Base-by-base conservation (phyloP, 768 basidiomycete species). In the Obba rivulosa region DNA sequence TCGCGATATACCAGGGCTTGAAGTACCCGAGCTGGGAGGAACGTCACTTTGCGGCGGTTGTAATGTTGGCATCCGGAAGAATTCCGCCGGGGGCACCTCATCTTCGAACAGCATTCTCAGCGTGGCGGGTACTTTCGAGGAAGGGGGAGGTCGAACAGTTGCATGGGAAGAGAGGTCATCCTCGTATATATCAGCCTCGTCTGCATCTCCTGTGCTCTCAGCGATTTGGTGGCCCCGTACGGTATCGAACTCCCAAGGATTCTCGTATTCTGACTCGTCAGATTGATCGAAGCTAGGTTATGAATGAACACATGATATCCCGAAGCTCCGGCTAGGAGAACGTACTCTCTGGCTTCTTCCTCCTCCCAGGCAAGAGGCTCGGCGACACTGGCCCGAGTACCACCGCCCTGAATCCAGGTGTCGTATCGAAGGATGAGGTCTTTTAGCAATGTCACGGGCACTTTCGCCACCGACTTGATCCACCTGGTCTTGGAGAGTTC, bases 401-500 rank as follows among this genome's bases (percentile, higher is more conserved):
- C 89, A 4, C 82, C 85, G 23, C 66, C 68, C 52, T 79, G 72
- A 41, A 76, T 63, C 85, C 86, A 86, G 23, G 79, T 74, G 54
- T 93, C 83, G 43, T 92, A 84, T 20, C 85, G 83, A 21, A 79
- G 67, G 41, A 96, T 76, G 25, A 98, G 74, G 47, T 98, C 96
- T 55, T 83, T 84, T 16, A 98, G 69, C 16, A 79, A 69, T 0
- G 82, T 72, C 13, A 92, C 69, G 1, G 80, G 75, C 1, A 77
- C 68, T 72, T 86, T 94, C 8, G 80, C 69, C 4, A 80, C 65
- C 8, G 78, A 74, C 60, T 87, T 92, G 56, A 98, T 92, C 92
- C 95, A 98, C 62, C 87, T 94, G 23, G 82, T 78, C 63, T 87
- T 93, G 3, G 73, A 60, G 2, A 99, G 75, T 55, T 97, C 94